phyloP scores from a whole-genome alignment of 1,139 yeast genomes.

The Hemisphaericaspora xylofermentans region DNA sequence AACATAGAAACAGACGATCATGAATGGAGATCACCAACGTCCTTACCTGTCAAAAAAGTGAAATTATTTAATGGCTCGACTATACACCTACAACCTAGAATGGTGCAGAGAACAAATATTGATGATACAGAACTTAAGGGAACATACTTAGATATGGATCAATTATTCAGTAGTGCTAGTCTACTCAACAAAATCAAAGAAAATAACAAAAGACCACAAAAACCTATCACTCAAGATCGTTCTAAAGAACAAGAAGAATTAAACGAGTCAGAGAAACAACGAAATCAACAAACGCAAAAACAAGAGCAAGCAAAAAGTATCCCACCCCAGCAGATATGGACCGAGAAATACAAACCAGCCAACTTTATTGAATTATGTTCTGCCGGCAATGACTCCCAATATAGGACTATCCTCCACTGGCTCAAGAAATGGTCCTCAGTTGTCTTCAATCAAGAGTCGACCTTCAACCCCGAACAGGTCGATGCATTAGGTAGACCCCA shows the following conservation, averaged over 20 bases:
- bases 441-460: slow-evolving; percentile 51
- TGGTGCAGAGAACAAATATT: background rate
- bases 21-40: background rate
- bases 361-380: slow-evolving; percentile 60
- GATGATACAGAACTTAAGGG: slow-evolving; percentile 11
- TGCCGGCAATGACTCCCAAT: slow-evolving; percentile 80
- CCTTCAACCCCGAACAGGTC: slow-evolving; percentile 15
- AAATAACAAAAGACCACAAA: slow-evolving; percentile 15
- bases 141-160: slow-evolving; percentile 31
- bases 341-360: slow-evolving; percentile 83
- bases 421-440: slow-evolving; percentile 73
- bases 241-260: too few species aligned
- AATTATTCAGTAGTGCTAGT: slow-evolving; percentile 29
- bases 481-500: slow-evolving; percentile 73
- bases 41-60: slow-evolving; percentile 1
- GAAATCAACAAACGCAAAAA: too few species aligned
- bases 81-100: slow-evolving; percentile 20
- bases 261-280: too few species aligned
- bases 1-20: background rate
- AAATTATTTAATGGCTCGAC: slow-evolving; percentile 25
- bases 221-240: background rate
- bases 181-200: slow-evolving; percentile 24
- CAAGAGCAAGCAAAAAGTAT: background rate
- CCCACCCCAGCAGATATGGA: slow-evolving; percentile 44
- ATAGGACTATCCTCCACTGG: slow-evolving; percentile 75